Base-by-base conservation (phyloP, 2,329 filamentous ascomycete species). In the Cordyceps fumosorosea region DNA sequence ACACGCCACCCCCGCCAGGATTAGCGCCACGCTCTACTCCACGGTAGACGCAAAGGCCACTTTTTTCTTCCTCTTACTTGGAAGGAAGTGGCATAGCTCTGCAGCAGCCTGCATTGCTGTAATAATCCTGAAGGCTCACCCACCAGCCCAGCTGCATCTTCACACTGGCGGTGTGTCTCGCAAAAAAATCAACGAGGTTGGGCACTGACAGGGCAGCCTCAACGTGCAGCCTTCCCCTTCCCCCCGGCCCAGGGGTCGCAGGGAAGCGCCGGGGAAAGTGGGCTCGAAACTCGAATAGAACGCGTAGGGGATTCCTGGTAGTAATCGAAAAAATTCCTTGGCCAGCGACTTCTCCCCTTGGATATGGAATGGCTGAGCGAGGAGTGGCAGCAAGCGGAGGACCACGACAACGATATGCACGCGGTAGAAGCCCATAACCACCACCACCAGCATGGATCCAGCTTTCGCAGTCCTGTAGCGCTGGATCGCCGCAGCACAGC, bases 301-400 rank as follows among this genome's bases (percentile, higher is more conserved):
- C 24, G 37, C 50, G 57, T 60, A 50, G 34, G 51, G 8, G n/a
- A 48, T 37, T 37, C 40, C 40, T 24, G 20, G n/a, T 12, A 42
- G 40, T 14, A 57, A 20, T 40, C 53, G 57, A 53, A 62, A 62
- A n/a, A 16, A 18, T 20, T 7, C n/a, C 20, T 47, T 34, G 29
- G 44, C 29, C 42, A 40, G 29, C 24, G 44, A 16, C 40, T 50
- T 62, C 34, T 47, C 47, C 47, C 47, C 47, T 52, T 53, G 53
- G 60, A 40, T 57, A 62, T 62, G 60, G 60, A 62, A 56, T 62
- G 60, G 60, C 54, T 32, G 47, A 57, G 45, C 20, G 54, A 62
- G 54, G 60, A 62, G 54, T 55, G 58, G 58, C 55, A 45, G 60
- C 60, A 45, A 40, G 60, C 57, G 55, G 60, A 62, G 54, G 60